phyloP scores from a whole-genome alignment of 495 filamentous ascomycete genomes.

The Hypomontagnella monticulosa region DNA sequence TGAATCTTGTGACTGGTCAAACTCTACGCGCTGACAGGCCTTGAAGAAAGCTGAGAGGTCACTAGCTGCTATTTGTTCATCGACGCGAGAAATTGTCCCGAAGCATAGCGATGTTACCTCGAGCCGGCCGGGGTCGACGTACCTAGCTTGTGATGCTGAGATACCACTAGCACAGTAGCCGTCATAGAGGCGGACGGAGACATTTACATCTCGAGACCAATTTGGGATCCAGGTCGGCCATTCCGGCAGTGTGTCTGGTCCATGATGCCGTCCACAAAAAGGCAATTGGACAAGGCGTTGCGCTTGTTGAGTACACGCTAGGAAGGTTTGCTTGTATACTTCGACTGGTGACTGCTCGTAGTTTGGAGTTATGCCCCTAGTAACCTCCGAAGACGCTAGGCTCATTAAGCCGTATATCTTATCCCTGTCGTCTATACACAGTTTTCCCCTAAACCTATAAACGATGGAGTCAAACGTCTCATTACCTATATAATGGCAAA shows the following conservation, averaged over 20 bases:
- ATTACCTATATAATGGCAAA: background rate
- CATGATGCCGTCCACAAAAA: background rate
- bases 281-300: slow-evolving; percentile 16
- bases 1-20: background rate
- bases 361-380: background rate
- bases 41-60: background rate
- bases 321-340: slow-evolving; percentile 18
- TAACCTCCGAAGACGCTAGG: slow-evolving; percentile 2
- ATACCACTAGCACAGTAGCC: slow-evolving; percentile 25
- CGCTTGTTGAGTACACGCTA: background rate
- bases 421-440: slow-evolving; percentile 15
- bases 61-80: background rate
- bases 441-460: background rate
- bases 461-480: background rate
- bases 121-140: background rate
- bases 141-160: background rate
- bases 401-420: slow-evolving; percentile 34
- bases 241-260: background rate
- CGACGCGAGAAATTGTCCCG: background rate
- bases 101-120: slow-evolving; percentile 8
- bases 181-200: background rate
- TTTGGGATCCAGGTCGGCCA: slow-evolving; percentile 30
- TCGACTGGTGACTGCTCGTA: background rate
- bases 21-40: background rate
- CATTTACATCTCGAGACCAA: slow-evolving; percentile 6